Evolutionary conservation across 345 rosid species (phyloP).

Genomic region (Eucalyptus erythrocorys): DNA sequence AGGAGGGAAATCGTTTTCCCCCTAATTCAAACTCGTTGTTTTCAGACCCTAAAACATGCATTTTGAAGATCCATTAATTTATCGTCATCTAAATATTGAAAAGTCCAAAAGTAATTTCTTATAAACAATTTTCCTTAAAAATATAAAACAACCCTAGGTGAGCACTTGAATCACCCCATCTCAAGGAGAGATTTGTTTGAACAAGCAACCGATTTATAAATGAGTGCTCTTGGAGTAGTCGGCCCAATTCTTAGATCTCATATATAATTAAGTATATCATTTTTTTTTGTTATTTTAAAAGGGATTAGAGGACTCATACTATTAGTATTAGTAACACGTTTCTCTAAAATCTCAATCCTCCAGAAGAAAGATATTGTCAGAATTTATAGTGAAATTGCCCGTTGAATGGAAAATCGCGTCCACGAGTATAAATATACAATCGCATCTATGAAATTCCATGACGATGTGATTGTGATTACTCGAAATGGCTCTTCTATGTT

Average conservation of each 20-base stretch:
- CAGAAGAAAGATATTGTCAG: rapidly evolving
- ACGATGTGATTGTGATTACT: not conserved
- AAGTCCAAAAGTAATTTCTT: not conserved
- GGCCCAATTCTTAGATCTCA: no score
- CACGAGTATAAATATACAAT: not conserved
- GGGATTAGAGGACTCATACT: no score
- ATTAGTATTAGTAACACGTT: not conserved
- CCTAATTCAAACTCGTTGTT: not conserved
- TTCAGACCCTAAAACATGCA: not conserved
- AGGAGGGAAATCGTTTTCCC: not conserved
- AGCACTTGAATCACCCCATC: not conserved
- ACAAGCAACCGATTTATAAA: no score
- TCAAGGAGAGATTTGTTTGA: not conserved
- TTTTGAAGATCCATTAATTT: not conserved
- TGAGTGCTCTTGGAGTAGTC: not conserved
- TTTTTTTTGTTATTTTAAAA: not conserved
- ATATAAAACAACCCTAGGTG: not conserved
- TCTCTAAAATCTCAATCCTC: no score
- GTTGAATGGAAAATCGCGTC: rapidly evolving
- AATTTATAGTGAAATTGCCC: rapidly evolving
- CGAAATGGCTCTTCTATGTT: not conserved
- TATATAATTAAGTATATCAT: not conserved
- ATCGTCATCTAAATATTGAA: not conserved
- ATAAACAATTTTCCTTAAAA: not conserved
- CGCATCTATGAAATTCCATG: not conserved